phyloP scores from a whole-genome alignment of 345 rosid species.

The Citrus reticulata region DNA sequence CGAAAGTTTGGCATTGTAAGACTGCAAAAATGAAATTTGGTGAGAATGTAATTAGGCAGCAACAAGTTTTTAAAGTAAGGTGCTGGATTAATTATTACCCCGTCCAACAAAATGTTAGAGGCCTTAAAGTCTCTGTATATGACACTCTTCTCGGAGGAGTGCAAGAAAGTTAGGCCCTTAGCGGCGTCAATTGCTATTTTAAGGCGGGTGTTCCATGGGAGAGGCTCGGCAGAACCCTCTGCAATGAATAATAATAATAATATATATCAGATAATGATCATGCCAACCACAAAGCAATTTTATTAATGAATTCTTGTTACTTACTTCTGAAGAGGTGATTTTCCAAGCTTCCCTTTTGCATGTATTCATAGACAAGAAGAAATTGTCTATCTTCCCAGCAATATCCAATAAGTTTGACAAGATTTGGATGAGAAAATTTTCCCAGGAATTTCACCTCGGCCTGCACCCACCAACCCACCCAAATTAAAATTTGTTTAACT shows the following conservation, averaged over 20 bases:
- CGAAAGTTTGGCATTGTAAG: slow-evolving; percentile 67
- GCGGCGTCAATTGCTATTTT: slow-evolving; percentile 81
- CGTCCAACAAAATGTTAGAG: slow-evolving; percentile 77
- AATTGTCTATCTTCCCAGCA: slow-evolving; percentile 72
- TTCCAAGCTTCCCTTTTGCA: slow-evolving; percentile 78
- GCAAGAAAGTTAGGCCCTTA: slow-evolving; percentile 65
- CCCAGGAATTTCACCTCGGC: slow-evolving; percentile 80
- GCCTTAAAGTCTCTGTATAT: slow-evolving; percentile 87
- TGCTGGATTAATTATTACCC: slow-evolving; percentile 28
- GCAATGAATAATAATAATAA: slow-evolving; percentile 5
- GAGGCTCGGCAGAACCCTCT: slow-evolving; percentile 51
- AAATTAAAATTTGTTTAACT: neutral
- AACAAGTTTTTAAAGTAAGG: too few relatives aligned
- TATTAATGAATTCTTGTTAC: neutral
- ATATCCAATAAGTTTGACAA: slow-evolving; percentile 78
- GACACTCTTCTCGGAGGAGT: slow-evolving; percentile 73
- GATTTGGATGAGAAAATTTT: slow-evolving; percentile 74
- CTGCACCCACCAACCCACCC: slow-evolving; percentile 28
- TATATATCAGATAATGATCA: neutral
- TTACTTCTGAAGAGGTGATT: slow-evolving; percentile 72
- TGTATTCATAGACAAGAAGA: slow-evolving; percentile 72
- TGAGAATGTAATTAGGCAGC: neutral
- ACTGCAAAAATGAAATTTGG: slow-evolving; percentile 28
- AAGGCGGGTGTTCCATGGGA: slow-evolving; percentile 59
- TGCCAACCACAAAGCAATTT: too few relatives aligned